Evolutionary conservation across 495 filamentous ascomycete genomes (phyloP).

Genomic region (Alectoria sarmentosa): DNA sequence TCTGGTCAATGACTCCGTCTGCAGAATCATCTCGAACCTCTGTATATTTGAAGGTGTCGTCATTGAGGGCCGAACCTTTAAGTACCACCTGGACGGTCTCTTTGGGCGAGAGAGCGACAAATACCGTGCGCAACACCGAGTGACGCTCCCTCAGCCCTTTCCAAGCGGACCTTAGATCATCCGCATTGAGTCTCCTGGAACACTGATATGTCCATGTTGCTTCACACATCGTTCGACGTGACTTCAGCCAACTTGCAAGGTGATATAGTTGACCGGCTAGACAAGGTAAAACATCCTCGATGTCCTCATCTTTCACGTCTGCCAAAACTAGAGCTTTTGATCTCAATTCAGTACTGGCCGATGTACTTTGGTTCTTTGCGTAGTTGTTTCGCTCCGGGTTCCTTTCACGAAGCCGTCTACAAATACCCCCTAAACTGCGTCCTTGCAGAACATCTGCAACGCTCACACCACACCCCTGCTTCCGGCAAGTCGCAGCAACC

Average conservation of each 20-base stretch:
- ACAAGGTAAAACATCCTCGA: slow-evolving; percentile 55
- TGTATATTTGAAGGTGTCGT: slow-evolving; percentile 23
- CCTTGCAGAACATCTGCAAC: slow-evolving; percentile 62
- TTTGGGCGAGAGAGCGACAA: slow-evolving; percentile 40
- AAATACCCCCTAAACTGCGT: slow-evolving; percentile 55
- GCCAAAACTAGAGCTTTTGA: slow-evolving; percentile 32
- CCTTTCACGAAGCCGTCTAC: slow-evolving; percentile 25
- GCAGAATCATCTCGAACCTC: not conserved
- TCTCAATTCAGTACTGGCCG: slow-evolving; percentile 29
- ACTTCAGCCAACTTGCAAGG: slow-evolving; percentile 61
- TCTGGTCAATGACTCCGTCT: not conserved
- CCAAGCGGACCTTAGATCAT: slow-evolving; percentile 48
- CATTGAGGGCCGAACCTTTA: slow-evolving; percentile 24
- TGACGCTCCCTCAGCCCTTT: slow-evolving; percentile 42
- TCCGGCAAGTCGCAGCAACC: slow-evolving; percentile 55
- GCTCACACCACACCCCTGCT: slow-evolving; percentile 47
- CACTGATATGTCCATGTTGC: slow-evolving; percentile 52
- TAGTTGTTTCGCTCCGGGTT: slow-evolving; percentile 14
- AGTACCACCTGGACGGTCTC: slow-evolving; percentile 35
- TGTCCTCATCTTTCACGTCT: slow-evolving; percentile 30
- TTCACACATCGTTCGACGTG: slow-evolving; percentile 52
- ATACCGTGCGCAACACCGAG: slow-evolving; percentile 55
- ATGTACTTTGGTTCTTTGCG: slow-evolving; percentile 15
- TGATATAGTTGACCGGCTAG: slow-evolving; percentile 66
- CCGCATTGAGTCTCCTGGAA: slow-evolving; percentile 30